phyloP scores from a whole-genome alignment of 257 asterid genomes.

The Eucommia ulmoides region DNA sequence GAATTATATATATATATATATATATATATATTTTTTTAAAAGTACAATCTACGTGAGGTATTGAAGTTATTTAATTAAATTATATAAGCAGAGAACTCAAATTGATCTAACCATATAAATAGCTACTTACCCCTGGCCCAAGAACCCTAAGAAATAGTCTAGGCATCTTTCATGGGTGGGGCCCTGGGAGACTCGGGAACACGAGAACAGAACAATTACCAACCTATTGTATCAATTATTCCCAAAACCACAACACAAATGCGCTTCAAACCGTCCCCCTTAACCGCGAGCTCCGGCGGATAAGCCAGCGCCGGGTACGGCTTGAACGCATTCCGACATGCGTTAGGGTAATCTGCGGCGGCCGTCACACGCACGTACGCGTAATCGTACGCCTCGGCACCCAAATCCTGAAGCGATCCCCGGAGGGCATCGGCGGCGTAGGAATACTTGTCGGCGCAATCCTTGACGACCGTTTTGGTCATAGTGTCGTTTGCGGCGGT shows the following conservation, averaged over 20 bases:
- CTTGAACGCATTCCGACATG: slow-evolving; percentile 47
- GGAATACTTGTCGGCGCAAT: slow-evolving; percentile 53
- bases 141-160: no score
- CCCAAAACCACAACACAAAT: slow-evolving; percentile 73
- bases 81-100: no score
- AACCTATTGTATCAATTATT: slow-evolving; percentile 45
- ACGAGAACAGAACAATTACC: background rate
- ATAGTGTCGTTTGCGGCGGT: slow-evolving; percentile 18
- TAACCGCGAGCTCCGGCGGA: slow-evolving; percentile 45
- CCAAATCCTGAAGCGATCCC: slow-evolving; percentile 43
- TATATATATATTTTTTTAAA: no score
- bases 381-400: slow-evolving; percentile 46
- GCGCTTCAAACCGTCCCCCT: slow-evolving; percentile 58
- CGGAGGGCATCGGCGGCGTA: slow-evolving; percentile 53
- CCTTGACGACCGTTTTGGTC: slow-evolving; percentile 37
- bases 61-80: no score
- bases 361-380: slow-evolving; percentile 86
- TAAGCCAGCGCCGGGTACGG: slow-evolving; percentile 32
- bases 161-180: no score
- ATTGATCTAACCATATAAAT: no score
- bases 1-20: no score
- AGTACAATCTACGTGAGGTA: no score
- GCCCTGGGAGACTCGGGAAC: no score
- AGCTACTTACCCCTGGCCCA: no score
- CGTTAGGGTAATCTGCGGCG: slow-evolving; percentile 73